Percentiles rank a stretch among this genome's conserved stretches.
These are phyloP conservation scores for Nakazawaea ishiwadae DNA, from an alignment of 805 yeast genomes.

Conservation along the genomic window DNA sequence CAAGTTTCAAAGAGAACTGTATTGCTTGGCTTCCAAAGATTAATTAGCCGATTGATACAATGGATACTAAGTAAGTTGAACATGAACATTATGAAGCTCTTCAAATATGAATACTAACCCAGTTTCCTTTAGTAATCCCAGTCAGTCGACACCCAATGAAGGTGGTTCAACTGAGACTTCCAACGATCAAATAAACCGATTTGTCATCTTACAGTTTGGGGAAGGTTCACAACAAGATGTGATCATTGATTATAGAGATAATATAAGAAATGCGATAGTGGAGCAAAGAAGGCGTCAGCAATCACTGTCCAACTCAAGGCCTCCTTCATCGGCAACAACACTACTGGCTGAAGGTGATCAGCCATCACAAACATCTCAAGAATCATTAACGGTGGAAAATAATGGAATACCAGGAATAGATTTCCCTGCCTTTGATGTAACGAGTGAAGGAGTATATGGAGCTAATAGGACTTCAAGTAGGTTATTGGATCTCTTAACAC, in stretches of 20 bases:
- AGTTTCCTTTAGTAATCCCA: not conserved
- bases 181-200: conserved; percentile 6
- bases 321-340: too few relatives aligned
- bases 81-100: not conserved
- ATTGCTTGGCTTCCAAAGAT: not conserved
- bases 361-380: too few relatives aligned
- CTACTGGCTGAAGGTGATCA: too few relatives aligned
- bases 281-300: conserved; percentile 9
- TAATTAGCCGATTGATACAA: not conserved
- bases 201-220: conserved; percentile 13
- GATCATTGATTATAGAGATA: conserved; percentile 11
- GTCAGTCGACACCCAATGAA: not conserved
- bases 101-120: not conserved
- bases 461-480: conserved; percentile 19
- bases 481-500: conserved; percentile 19
- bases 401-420: conserved; percentile 28
- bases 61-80: not conserved
- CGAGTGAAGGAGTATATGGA: conserved; percentile 26
- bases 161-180: not conserved
- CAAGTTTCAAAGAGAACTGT: too few relatives aligned
- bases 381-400: too few relatives aligned
- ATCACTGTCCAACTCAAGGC: too few relatives aligned
- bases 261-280: conserved; percentile 10
- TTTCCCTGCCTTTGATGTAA: conserved; percentile 31
- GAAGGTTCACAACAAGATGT: conserved; percentile 13